Evolutionary conservation across 2,329 filamentous ascomycete species (phyloP).

Genomic region (Phialocephala subalpina): DNA sequence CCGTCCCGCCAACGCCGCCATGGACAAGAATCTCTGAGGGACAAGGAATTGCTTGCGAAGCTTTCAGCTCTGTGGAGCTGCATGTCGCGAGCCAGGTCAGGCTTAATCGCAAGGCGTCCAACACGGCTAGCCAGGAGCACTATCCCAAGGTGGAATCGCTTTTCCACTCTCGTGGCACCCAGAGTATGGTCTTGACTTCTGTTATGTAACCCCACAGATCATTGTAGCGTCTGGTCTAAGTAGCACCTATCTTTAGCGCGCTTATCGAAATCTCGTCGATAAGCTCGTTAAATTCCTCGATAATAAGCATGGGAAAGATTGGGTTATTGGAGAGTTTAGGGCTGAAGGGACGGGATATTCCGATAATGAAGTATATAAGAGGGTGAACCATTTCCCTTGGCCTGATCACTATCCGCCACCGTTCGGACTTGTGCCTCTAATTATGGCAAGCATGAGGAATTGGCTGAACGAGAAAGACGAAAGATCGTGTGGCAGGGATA

Average conservation of each 20-base stretch:
- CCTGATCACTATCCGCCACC: slow-evolving; percentile 97
- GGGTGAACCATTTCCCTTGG: slow-evolving; percentile 93
- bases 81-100: too few species aligned
- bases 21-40: too few species aligned
- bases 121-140: too few species aligned
- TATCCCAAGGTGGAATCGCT: too few species aligned
- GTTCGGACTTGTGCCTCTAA: slow-evolving; percentile 85
- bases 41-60: too few species aligned
- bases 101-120: too few species aligned
- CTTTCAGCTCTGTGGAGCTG: too few species aligned
- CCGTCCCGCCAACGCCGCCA: too few species aligned
- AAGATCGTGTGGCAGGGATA: slow-evolving; percentile 13
- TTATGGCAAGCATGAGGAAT: slow-evolving; percentile 91
- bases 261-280: too few species aligned
- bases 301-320: slow-evolving; percentile 80
- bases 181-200: slow-evolving; percentile 90
- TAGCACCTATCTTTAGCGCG: slow-evolving; percentile 86
- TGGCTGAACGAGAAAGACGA: slow-evolving; percentile 70
- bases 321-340: slow-evolving; percentile 98
- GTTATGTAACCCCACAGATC: slow-evolving; percentile 88
- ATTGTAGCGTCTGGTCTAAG: slow-evolving; percentile 83
- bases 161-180: slow-evolving; percentile 84
- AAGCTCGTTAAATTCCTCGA: slow-evolving; percentile 91
- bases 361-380: slow-evolving; percentile 86
- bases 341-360: slow-evolving; percentile 97